Percentiles rank a stretch among this genome's conserved stretches.
phyloP scores from a whole-genome alignment of 169 alveolate species.

The Besnoitia besnoiti region DNA sequence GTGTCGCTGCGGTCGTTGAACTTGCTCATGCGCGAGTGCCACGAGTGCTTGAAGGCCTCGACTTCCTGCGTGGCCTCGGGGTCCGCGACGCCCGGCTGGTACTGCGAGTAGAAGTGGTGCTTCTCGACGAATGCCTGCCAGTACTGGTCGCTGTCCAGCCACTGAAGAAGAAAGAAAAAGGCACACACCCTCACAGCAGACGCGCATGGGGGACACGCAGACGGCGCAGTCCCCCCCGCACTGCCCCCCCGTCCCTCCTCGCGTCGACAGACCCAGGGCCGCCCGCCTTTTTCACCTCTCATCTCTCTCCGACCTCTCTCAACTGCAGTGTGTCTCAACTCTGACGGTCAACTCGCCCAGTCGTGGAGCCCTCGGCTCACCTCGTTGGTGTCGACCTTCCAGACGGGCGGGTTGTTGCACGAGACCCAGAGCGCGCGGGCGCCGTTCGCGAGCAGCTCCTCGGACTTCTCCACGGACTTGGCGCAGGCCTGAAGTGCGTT shows the following conservation, averaged over 20 bases:
- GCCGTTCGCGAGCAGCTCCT: constrained; percentile 1
- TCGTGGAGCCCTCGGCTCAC: too few species aligned
- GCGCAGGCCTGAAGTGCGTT: background rate
- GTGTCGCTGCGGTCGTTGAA: constrained; percentile 87
- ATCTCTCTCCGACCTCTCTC: too few species aligned
- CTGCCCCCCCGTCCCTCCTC: too few species aligned
- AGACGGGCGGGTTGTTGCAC: background rate
- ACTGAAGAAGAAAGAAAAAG: constrained; percentile 68
- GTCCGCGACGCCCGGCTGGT: constrained; percentile 55
- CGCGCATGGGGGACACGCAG: background rate
- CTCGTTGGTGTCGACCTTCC: background rate
- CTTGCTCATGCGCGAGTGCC: constrained; percentile 80
- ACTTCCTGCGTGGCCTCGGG: constrained; percentile 56
- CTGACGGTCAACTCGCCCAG: too few species aligned
- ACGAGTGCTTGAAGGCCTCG: constrained; percentile 47
- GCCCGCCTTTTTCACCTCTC: too few species aligned
- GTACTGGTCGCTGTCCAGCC: constrained; percentile 88
- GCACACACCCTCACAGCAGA: background rate
- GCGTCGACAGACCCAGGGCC: too few species aligned
- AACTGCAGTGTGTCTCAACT: too few species aligned
- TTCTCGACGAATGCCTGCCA: constrained; percentile 91
- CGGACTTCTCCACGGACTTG: constrained; percentile 12
- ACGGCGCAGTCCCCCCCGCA: background rate
- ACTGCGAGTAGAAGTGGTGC: constrained; percentile 73
- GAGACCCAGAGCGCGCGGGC: constrained; percentile 15